Evolutionary conservation across 2,329 filamentous ascomycete genomes (phyloP), one percentile per base, ranked within the genome.

Genomic region (Rhytidhysteron rufulum): DNA sequence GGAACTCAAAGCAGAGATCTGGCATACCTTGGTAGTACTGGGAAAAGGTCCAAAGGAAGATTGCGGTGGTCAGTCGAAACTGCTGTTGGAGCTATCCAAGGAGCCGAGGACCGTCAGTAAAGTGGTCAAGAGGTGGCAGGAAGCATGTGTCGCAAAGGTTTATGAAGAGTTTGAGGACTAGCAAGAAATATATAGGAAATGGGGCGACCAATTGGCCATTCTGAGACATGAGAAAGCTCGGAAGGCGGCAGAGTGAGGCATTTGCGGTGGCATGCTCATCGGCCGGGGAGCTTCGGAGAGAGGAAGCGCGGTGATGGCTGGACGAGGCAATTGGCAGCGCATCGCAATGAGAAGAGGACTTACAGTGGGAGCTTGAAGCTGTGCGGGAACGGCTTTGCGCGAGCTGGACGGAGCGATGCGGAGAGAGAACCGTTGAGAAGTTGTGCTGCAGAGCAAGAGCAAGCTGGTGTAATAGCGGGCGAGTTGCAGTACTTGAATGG

Each of bases 201-300:
- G 45, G 47, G 42, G 50, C 49, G 46, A 53, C 50, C 45, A 51
- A 17, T 49, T 51, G 52, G 48, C 54, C 58, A 61, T 61, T 56
- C n/a, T n/a, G n/a, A 63, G 61, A 48, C 40, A 35, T 44, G 43
- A 48, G 46, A 48, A 34, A 27, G 51, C 49, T 57, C 51, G 55
- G 62, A 58, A 49, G 55, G 58, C 55, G 60, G 54, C 55, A 7
- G 45, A 37, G 48, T 63, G 59, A 60, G 60, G 61, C 51, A 62
- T 62, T 63, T 61, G 57, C 57, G 55, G 56, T 59, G 24, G n/a
- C 24, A 13, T 27, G n/a, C 24, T 27, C 13, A 27, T 27, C 13
- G 8, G 24, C 8, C 24, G 24, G 24, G 8, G 24, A 27, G 24
- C 24, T 13, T 13, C 8, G 24, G 33, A 50, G 51, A 50, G 51